These are phyloP conservation scores for Phanerochaete sordida DNA, from an alignment of 768 basidiomycete species.

Conservation along the genomic window DNA sequence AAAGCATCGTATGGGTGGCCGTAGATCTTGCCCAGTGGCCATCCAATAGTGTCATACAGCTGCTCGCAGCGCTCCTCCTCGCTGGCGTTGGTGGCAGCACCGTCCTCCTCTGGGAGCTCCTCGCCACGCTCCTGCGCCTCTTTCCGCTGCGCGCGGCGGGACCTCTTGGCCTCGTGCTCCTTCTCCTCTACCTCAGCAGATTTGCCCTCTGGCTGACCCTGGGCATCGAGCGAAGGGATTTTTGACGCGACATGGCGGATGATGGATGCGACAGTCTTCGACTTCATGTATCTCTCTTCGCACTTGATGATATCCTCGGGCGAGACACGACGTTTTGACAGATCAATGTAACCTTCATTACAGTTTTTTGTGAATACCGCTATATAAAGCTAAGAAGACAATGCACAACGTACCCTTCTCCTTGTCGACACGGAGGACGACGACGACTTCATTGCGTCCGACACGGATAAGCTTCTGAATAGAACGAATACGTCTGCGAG, in stretches of 20 bases:
- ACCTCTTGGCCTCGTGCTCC: conserved; percentile 44
- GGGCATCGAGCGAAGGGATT: conserved; percentile 47
- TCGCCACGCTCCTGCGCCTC: conserved; percentile 43
- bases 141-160: conserved; percentile 39
- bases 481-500: conserved; percentile 90
- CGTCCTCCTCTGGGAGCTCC: conserved; percentile 39
- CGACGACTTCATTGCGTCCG: conserved; percentile 97
- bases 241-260: conserved; percentile 89
- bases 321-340: conserved; percentile 96
- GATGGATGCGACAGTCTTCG: conserved; percentile 92
- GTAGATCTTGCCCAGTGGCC: conserved; percentile 90
- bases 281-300: conserved; percentile 98
- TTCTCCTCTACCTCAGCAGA: conserved; percentile 29
- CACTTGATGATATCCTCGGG: conserved; percentile 99
- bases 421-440: conserved; percentile 96
- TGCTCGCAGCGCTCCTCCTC: conserved; percentile 82
- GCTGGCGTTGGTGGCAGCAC: conserved; percentile 38
- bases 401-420: conserved; percentile 75
- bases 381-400: neutral
- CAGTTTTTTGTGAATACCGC: too few relatives aligned
- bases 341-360: conserved; percentile 99
- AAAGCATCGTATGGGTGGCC: conserved; percentile 98
- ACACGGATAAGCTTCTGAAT: conserved; percentile 98
- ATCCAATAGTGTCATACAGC: conserved; percentile 87
- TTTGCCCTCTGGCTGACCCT: conserved; percentile 31